Conservation (phyloP, 2,329 filamentous ascomycete genomes). For the Cordyceps fumosorosea region DNA sequence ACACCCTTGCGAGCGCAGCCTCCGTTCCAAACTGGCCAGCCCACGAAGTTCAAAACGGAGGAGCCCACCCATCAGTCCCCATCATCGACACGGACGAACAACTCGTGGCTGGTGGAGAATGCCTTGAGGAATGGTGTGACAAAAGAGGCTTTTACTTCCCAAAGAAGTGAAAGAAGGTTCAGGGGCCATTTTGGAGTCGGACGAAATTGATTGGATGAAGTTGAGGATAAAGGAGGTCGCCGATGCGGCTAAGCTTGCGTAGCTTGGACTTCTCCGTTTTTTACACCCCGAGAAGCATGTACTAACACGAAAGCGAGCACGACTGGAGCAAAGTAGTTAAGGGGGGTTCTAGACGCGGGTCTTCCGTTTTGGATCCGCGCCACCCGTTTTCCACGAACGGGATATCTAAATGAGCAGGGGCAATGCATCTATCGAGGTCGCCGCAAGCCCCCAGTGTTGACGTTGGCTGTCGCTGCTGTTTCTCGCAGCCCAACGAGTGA, state of each 20-base stretch:
- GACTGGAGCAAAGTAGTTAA: background rate
- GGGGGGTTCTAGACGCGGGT: background rate
- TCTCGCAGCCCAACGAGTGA: background rate
- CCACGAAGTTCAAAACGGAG: background rate
- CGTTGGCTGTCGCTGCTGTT: background rate
- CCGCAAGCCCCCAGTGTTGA: background rate
- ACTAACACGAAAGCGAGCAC: background rate
- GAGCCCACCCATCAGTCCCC: background rate
- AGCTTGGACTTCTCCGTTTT: background rate
- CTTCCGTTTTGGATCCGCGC: constrained; percentile 7
- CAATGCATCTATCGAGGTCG: constrained; percentile 1
- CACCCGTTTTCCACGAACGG: constrained; percentile 1
- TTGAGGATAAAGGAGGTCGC: background rate
- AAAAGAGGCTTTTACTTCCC: background rate
- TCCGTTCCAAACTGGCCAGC: constrained; percentile 6
- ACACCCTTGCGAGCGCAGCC: too few relatives aligned
- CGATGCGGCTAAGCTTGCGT: background rate
- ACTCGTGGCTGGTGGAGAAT: background rate
- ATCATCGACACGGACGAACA: too few relatives aligned
- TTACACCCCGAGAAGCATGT: background rate
- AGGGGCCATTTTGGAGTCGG: background rate
- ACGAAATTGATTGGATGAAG: too few relatives aligned
- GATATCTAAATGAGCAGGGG: too few relatives aligned
- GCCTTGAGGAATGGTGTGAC: background rate
- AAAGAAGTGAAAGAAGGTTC: background rate